These are phyloP conservation scores for Pyropia haitanensis DNA, from an alignment of 23 red algal genomes.

Conservation along the genomic window DNA sequence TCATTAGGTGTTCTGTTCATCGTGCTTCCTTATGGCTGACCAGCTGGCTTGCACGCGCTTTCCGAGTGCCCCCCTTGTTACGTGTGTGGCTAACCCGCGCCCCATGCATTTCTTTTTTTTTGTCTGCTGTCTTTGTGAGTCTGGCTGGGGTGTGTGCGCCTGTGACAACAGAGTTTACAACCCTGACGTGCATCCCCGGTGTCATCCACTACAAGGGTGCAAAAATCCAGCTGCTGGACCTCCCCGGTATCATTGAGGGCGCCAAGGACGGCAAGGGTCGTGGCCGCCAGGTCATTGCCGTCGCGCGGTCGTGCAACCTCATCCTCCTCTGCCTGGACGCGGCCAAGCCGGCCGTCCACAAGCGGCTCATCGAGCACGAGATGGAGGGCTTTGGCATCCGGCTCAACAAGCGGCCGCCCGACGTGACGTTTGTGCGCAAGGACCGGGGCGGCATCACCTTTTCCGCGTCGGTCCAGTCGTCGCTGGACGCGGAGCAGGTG, in stretches of 20 bases:
- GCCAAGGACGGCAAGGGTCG: conserved; percentile 92
- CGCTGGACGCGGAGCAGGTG: conserved; percentile 47
- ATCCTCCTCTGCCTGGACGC: conserved; percentile 90
- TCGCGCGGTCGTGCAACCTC: conserved; percentile 87
- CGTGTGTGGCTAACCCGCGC: too few species aligned
- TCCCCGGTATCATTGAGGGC: conserved; percentile 99
- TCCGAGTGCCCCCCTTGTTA: too few species aligned
- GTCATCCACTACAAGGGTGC: conserved; percentile 81
- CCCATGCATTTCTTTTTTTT: too few species aligned
- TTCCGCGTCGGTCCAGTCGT: conserved; percentile 59
- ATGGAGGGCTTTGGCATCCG: conserved; percentile 94
- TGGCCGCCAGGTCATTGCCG: conserved; percentile 95
- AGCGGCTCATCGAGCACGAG: conserved; percentile 87
- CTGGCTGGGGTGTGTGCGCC: too few species aligned
- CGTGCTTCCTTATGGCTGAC: too few species aligned
- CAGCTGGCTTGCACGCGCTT: too few species aligned
- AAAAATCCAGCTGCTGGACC: conserved; percentile 89
- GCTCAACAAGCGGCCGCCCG: conserved; percentile 82
- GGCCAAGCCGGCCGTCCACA: conserved; percentile 73
- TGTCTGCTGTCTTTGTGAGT: too few species aligned
- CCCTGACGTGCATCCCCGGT: conserved; percentile 92
- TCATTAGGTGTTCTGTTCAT: too few species aligned
- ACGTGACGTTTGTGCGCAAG: conserved; percentile 62
- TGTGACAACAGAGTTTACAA: conserved; percentile 73
- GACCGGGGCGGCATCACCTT: conserved; percentile 89